Evolutionary conservation across 1,284 basidiomycete species (phyloP), one percentile per base, ranked within the genome.

Genomic region (Marasmius sp.): DNA sequence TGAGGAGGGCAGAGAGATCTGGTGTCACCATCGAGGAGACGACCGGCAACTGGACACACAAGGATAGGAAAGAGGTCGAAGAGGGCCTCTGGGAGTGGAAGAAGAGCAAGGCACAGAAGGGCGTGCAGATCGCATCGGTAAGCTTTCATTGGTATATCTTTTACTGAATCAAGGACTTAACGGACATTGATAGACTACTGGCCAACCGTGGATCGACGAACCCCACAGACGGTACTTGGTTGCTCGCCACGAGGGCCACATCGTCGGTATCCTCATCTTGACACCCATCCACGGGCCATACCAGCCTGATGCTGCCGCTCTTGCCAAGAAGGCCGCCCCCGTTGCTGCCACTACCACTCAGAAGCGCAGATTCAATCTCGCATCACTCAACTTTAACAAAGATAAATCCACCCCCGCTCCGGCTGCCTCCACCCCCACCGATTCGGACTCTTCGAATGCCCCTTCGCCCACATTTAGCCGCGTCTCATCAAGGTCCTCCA

Each of bases 211-310:
- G 78, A 65, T 80, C 1, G 80, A 83, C 65, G 68, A 73, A 41
- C 70, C 75, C 43, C 77, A 81, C 65, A 70, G 79, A 27, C 72
- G 77, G 10, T 81, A 81, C 64, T 83, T 78, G 79, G 58, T 81
- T 1, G 79, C 80, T 4, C 67, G 70, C 45, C 69, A 74, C 51
- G 69, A 72, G 4, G 67, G 48, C 16, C 45, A 77, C 75, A 65
- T 74, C 34, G 70, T 82, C 6, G 77, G 79, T 9, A 59, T 82
- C 36, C 73, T 81, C 61, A 77, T 83, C 55, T 71, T 82, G 27
- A 75, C 80, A 3, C 77, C 74, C 0, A 76, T 79, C n/a, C 74
- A 74, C 36, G 67, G 67, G 45, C 57, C 65, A 3, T 57, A 58
- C 43, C 22, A 49, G 11, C 39, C 41, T 36, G 27, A 34, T 33